Evolutionary conservation across 306 rosid species (phyloP).

Genomic region (Rosa lucieae): DNA sequence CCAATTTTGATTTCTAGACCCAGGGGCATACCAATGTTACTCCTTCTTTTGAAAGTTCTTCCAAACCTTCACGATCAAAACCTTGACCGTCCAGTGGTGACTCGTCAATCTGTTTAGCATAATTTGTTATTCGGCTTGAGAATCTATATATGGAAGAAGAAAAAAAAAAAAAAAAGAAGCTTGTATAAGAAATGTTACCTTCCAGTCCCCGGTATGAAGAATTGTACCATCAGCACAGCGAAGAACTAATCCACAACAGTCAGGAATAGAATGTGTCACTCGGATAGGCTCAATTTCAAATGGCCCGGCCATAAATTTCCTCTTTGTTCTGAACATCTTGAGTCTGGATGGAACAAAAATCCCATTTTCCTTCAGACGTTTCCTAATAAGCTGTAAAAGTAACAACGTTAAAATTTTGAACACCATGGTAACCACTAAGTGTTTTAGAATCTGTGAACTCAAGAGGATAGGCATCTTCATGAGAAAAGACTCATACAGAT

Average conservation of each 20-base stretch:
- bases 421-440: constrained; percentile 21
- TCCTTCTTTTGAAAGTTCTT: constrained; percentile 96
- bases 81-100: constrained; percentile 87
- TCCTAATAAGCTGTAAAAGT: constrained; percentile 73
- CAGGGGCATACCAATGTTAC: constrained; percentile 77
- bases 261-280: constrained; percentile 98
- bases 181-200: constrained; percentile 51
- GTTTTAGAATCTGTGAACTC: constrained; percentile 9
- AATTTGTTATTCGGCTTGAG: constrained; percentile 26
- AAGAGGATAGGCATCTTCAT: constrained; percentile 6
- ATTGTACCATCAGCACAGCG: constrained; percentile 97
- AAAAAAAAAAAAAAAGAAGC: neutral
- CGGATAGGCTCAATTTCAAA: constrained; percentile 91
- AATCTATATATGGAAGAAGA: constrained; percentile 25
- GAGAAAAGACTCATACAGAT: neutral
- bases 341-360: constrained; percentile 82
- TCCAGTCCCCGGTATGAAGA: constrained; percentile 99
- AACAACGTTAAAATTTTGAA: constrained; percentile 29
- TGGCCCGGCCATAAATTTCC: constrained; percentile 88
- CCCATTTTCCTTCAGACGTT: constrained; percentile 95
- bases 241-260: constrained; percentile 97
- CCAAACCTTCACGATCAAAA: constrained; percentile 91
- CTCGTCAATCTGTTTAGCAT: constrained; percentile 79
- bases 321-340: constrained; percentile 63
- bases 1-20: constrained; percentile 2